Evolutionary conservation across 805 yeast genomes (phyloP).

Genomic region (Candida tammaniensis): DNA sequence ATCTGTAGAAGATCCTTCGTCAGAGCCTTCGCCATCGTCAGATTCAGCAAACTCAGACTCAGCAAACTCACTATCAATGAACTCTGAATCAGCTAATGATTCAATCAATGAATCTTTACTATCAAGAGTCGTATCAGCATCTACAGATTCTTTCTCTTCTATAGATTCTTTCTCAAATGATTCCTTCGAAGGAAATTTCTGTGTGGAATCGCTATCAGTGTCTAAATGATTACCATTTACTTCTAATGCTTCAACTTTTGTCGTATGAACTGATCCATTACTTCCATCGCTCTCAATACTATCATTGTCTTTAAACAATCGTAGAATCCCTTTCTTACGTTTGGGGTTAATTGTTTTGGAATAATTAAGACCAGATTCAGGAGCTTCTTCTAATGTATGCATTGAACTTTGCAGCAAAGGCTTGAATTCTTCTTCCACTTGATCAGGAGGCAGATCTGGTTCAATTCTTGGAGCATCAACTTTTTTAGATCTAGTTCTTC

Average conservation of each 20-base stretch:
- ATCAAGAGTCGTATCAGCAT: slow-evolving; percentile 11
- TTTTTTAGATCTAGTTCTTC: too few species aligned
- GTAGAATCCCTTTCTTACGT: slow-evolving; percentile 8
- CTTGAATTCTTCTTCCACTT: slow-evolving; percentile 3
- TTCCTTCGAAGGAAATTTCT: slow-evolving; percentile 1
- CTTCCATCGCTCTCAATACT: slow-evolving; percentile 12
- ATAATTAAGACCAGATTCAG: slow-evolving; percentile 6
- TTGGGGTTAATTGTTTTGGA: slow-evolving; percentile 10
- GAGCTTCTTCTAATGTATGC: too few species aligned
- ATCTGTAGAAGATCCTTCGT: slow-evolving; percentile 29
- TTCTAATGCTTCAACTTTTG: slow-evolving; percentile 8
- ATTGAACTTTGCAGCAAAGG: too few species aligned
- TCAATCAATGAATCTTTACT: slow-evolving; percentile 7
- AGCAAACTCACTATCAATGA: slow-evolving; percentile 23
- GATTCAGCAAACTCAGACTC: slow-evolving; percentile 20
- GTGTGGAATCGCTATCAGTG: slow-evolving; percentile 10
- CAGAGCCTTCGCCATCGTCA: slow-evolving; percentile 26
- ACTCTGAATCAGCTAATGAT: slow-evolving; percentile 14
- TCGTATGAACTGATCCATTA: slow-evolving; percentile 12
- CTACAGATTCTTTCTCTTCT: not conserved
- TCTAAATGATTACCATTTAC: not conserved
- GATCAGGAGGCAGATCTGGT: too few species aligned
- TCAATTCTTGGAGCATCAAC: not conserved
- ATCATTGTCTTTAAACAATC: slow-evolving; percentile 11
- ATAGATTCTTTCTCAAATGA: not conserved